Conservation (phyloP, 176 grass and related monocot species). For the Eleusine indica region DNA sequence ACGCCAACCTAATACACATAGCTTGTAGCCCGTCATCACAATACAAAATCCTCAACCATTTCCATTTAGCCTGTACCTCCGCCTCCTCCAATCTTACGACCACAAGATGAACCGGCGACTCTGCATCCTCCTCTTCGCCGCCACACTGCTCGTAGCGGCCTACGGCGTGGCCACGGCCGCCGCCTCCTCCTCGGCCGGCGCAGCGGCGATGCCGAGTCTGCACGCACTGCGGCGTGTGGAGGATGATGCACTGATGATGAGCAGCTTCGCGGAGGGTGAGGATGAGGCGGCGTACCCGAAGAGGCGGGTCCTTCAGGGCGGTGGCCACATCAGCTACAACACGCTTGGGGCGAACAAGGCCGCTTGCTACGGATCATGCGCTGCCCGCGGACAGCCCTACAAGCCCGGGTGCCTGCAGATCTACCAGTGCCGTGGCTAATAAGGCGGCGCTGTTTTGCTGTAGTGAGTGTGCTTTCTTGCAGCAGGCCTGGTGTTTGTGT, state of each 20-base stretch:
- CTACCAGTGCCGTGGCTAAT: conserved; percentile 22
- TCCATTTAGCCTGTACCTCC: too few species aligned
- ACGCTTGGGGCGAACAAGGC: not conserved
- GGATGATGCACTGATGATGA: not conserved
- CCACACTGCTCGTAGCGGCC: not conserved
- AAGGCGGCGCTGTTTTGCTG: not conserved
- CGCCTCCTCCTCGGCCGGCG: not conserved
- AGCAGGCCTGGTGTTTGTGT: too few species aligned
- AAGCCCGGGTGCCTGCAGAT: conserved; percentile 7
- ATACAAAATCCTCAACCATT: too few species aligned
- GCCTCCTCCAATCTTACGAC: not conserved
- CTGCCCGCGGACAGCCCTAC: conserved; percentile 8
- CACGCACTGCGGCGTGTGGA: not conserved
- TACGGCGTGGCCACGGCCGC: not conserved
- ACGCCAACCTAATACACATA: too few species aligned
- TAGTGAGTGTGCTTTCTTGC: not conserved
- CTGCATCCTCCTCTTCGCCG: not conserved
- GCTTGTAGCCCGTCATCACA: too few species aligned
- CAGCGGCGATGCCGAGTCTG: not conserved
- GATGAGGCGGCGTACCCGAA: not conserved
- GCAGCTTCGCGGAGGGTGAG: not conserved
- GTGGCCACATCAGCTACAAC: not conserved
- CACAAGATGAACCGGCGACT: not conserved
- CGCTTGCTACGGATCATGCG: not conserved
- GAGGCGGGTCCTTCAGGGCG: not conserved